Evolutionary conservation across 2,329 filamentous ascomycete species (phyloP).

Genomic region (Cryoendolithus antarcticus): DNA sequence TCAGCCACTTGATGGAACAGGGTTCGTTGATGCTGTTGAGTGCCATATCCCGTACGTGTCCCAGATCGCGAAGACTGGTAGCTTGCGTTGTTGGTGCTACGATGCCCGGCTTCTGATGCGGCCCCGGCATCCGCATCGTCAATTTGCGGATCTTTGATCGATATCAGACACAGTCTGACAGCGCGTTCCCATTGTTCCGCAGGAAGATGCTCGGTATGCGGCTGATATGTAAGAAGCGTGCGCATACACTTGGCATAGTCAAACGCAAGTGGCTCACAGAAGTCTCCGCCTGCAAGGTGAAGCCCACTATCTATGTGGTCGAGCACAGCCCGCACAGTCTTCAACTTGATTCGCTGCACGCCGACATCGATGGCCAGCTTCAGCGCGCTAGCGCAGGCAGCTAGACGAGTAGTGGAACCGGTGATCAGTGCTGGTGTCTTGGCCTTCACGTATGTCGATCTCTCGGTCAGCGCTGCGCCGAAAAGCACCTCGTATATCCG

Average conservation of each 20-base stretch:
- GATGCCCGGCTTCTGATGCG: constrained; percentile 2
- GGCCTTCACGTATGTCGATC: constrained; percentile 47
- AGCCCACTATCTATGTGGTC: constrained; percentile 65
- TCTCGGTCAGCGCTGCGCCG: constrained; percentile 54
- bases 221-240: constrained; percentile 55
- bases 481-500: constrained; percentile 73
- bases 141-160: constrained; percentile 31
- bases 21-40: constrained; percentile 12
- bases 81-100: neutral
- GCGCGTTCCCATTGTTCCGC: constrained; percentile 47
- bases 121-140: constrained; percentile 12
- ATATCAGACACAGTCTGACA: constrained; percentile 59
- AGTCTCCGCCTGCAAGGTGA: constrained; percentile 46
- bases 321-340: constrained; percentile 66
- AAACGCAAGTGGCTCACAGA: constrained; percentile 56
- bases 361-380: constrained; percentile 61
- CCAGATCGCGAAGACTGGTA: constrained; percentile 5
- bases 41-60: constrained; percentile 6
- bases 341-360: constrained; percentile 54
- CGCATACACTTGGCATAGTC: constrained; percentile 70
- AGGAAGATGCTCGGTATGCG: constrained; percentile 70
- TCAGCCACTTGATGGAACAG: constrained; percentile 15
- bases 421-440: constrained; percentile 29
- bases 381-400: constrained; percentile 57
- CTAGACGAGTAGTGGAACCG: constrained; percentile 43